Percentiles rank a stretch among this genome's conserved stretches.
These are phyloP conservation scores for Theileria parva DNA, from an alignment of 169 alveolate species.

Conservation along the genomic window DNA sequence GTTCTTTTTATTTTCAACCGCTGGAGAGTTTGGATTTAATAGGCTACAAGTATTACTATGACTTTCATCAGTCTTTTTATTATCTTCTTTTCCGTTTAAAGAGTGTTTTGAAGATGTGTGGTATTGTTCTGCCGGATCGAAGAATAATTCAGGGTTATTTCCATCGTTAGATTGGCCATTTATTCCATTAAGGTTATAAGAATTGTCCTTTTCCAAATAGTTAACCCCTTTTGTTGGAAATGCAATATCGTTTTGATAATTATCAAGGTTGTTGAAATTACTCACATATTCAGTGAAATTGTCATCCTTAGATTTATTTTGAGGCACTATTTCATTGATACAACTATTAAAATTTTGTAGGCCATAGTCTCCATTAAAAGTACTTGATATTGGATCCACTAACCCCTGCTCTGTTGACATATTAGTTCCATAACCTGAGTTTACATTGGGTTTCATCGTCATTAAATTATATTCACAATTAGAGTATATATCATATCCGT, in stretches of 20 bases:
- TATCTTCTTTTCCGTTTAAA: not conserved
- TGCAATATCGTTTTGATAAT: not conserved
- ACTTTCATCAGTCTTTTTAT: not conserved
- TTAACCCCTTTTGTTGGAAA: not conserved
- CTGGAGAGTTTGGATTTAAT: not conserved
- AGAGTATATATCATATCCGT: conserved; percentile 1
- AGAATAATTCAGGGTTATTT: not conserved
- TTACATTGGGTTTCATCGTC: not conserved
- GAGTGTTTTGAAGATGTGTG: not conserved
- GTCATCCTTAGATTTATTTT: not conserved
- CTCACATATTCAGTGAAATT: not conserved
- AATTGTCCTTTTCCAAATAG: not conserved
- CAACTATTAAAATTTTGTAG: not conserved
- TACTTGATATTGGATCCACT: not conserved
- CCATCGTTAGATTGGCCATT: not conserved
- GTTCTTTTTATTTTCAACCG: not conserved
- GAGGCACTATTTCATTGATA: not conserved
- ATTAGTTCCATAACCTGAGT: not conserved
- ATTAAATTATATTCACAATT: not conserved
- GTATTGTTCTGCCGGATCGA: not conserved
- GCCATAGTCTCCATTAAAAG: not conserved
- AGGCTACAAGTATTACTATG: not conserved
- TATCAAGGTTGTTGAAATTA: not conserved
- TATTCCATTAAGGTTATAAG: not conserved
- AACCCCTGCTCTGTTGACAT: not conserved